phyloP scores from a whole-genome alignment of 192 early-diverging fungal species.

The Coemansia sp. region DNA sequence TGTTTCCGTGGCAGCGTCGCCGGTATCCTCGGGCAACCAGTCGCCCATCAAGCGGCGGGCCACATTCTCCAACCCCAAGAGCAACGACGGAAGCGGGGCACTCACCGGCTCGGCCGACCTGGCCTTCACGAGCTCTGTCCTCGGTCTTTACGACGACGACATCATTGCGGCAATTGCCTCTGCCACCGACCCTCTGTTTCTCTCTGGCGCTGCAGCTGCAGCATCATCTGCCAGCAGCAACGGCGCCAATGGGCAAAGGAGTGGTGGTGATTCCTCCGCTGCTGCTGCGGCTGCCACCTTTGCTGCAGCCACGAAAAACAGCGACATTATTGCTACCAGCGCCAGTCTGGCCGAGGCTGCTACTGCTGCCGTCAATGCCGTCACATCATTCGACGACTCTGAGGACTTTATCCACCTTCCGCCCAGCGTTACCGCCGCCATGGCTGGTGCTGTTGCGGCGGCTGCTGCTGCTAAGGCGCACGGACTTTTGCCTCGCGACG shows the following conservation, averaged over 20 bases:
- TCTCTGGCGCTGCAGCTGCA: slow-evolving; percentile 39
- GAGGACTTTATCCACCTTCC: slow-evolving; percentile 52
- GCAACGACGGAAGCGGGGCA: background rate
- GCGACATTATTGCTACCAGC: slow-evolving; percentile 14
- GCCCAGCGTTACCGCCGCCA: slow-evolving; percentile 56
- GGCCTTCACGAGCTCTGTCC: slow-evolving; percentile 36
- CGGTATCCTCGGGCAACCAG: slow-evolving; percentile 12
- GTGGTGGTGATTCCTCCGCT: background rate
- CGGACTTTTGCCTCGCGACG: slow-evolving; percentile 55
- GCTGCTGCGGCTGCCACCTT: slow-evolving; percentile 5
- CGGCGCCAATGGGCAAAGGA: slow-evolving; percentile 9
- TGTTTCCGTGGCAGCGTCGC: slow-evolving; percentile 9
- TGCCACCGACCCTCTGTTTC: slow-evolving; percentile 53
- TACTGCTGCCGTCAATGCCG: slow-evolving; percentile 36
- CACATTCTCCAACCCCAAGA: slow-evolving; percentile 15
- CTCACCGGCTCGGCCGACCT: slow-evolving; percentile 16
- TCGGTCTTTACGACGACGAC: slow-evolving; percentile 56
- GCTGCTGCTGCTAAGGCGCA: slow-evolving; percentile 51
- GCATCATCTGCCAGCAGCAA: slow-evolving; percentile 18
- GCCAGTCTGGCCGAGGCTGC: slow-evolving; percentile 38
- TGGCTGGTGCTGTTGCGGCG: slow-evolving; percentile 52
- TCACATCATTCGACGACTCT: slow-evolving; percentile 35
- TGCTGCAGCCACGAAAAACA: slow-evolving; percentile 7
- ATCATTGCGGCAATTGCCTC: slow-evolving; percentile 55
- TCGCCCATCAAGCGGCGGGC: slow-evolving; percentile 37